A percentile compares a stretch with the other conserved stretches of the same genome.
phyloP scores from a whole-genome alignment of 1,139 yeast genomes.

The Pichia sp. region DNA sequence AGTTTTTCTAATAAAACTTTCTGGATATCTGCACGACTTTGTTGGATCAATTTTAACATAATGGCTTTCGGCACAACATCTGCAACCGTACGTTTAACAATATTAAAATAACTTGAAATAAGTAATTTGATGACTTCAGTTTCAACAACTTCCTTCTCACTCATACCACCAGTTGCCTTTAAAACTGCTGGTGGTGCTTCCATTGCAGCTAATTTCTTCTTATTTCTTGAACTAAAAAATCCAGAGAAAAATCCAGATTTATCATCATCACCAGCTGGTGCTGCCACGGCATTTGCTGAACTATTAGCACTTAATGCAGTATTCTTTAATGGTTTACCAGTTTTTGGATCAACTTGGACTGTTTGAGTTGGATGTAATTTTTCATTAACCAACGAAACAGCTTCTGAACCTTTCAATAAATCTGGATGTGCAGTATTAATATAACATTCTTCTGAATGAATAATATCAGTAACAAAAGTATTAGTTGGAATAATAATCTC shows the following conservation, averaged over 20 bases:
- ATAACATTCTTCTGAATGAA: slow-evolving; percentile 82
- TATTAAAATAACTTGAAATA: slow-evolving; percentile 82
- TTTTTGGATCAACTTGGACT: slow-evolving; percentile 83
- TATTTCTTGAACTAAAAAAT: slow-evolving; percentile 85
- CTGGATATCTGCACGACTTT: slow-evolving; percentile 83
- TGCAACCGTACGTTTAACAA: slow-evolving; percentile 88
- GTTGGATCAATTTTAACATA: slow-evolving; percentile 82
- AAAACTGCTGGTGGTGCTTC: slow-evolving; percentile 96
- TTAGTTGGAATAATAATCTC: slow-evolving; percentile 80
- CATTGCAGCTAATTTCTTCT: slow-evolving; percentile 90
- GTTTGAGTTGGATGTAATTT: slow-evolving; percentile 75
- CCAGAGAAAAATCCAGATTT: slow-evolving; percentile 73
- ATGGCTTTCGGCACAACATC: slow-evolving; percentile 94
- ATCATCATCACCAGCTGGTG: slow-evolving; percentile 33
- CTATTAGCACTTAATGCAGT: slow-evolving; percentile 26
- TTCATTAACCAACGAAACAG: slow-evolving; percentile 91
- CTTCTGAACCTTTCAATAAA: slow-evolving; percentile 87
- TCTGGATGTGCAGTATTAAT: slow-evolving; percentile 98
- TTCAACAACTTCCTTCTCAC: slow-evolving; percentile 93
- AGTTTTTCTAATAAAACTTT: slow-evolving; percentile 81
- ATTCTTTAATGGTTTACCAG: slow-evolving; percentile 58
- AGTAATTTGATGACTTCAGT: slow-evolving; percentile 93
- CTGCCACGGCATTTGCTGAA: slow-evolving; percentile 18
- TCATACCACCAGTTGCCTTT: slow-evolving; percentile 90
- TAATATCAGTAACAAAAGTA: slow-evolving; percentile 75